phyloP scores from a whole-genome alignment of 768 basidiomycete genomes.

The Clitopilus passeckerianus region DNA sequence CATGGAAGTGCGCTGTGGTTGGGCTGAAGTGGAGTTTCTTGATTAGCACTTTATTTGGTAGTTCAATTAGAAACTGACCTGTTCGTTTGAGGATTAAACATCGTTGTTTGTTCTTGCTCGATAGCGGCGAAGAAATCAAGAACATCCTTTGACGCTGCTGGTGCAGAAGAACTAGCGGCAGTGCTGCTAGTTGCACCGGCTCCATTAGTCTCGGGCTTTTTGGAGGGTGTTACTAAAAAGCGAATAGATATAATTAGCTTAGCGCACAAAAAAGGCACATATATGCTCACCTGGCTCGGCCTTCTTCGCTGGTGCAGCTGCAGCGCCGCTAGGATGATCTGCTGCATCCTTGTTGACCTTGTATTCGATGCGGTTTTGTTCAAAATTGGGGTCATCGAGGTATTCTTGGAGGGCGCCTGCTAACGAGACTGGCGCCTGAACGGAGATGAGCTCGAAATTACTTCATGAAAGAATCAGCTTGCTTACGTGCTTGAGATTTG shows the following conservation, averaged over 20 bases:
- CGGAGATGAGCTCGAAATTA: conserved; percentile 1
- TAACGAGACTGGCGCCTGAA: conserved; percentile 89
- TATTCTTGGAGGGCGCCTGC: conserved; percentile 94
- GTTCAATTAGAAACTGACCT: conserved; percentile 31
- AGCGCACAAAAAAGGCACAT: not conserved
- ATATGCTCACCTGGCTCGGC: not conserved
- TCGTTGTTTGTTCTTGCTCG: conserved; percentile 72
- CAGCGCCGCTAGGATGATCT: not conserved
- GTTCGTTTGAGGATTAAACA: conserved; percentile 60
- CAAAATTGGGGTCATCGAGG: conserved; percentile 93
- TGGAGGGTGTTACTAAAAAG: not conserved
- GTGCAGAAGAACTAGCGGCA: conserved; percentile 7
- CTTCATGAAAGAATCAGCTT: not conserved
- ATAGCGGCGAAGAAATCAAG: conserved; percentile 89
- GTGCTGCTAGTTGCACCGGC: conserved; percentile 11
- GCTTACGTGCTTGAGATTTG: conserved; percentile 85
- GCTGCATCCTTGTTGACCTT: conserved; percentile 70
- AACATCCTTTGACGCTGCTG: conserved; percentile 27
- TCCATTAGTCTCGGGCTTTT: not conserved
- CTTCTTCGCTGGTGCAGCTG: not conserved
- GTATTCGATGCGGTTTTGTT: conserved; percentile 92
- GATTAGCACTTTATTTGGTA: not conserved
- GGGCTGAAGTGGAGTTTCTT: conserved; percentile 28
- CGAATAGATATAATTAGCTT: not conserved
- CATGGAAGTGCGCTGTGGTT: conserved; percentile 46